phyloP scores from a whole-genome alignment of 352 stramenopile genomes.

The Phytophthora pluvialis region DNA sequence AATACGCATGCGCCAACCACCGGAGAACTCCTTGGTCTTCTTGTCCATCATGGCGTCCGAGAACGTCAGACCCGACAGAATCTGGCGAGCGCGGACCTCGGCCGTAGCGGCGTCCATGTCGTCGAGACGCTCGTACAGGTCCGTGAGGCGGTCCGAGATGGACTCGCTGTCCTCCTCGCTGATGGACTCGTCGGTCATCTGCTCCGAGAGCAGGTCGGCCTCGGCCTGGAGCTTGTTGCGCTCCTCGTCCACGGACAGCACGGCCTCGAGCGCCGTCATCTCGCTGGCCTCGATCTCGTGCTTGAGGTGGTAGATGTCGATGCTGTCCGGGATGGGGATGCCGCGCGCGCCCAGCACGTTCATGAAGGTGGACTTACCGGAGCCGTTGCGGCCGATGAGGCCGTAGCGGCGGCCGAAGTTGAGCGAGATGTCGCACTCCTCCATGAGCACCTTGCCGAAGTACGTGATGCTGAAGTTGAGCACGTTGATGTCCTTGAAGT shows the following conservation, averaged over 20 bases:
- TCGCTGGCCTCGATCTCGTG: constrained; percentile 96
- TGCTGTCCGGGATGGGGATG: constrained; percentile 94
- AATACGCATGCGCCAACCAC: constrained; percentile 97
- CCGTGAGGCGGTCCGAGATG: constrained; percentile 93
- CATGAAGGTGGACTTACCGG: constrained; percentile 97
- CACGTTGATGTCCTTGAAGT: constrained; percentile 99
- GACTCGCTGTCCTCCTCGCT: constrained; percentile 84
- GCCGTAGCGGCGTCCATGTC: constrained; percentile 95
- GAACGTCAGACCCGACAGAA: constrained; percentile 97
- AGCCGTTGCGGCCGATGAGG: constrained; percentile 96
- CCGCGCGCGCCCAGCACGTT: constrained; percentile 95
- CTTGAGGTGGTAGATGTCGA: constrained; percentile 98
- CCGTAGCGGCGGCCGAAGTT: constrained; percentile 98
- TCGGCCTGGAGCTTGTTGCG: constrained; percentile 93
- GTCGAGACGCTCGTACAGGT: constrained; percentile 96
- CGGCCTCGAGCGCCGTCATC: constrained; percentile 94
- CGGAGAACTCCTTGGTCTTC: constrained; percentile 94
- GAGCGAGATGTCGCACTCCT: constrained; percentile 96
- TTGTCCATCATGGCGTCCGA: constrained; percentile 95
- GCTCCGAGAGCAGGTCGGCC: constrained; percentile 92
- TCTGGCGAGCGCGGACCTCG: constrained; percentile 92
- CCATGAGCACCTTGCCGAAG: constrained; percentile 95
- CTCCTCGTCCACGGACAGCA: constrained; percentile 96
- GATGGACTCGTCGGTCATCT: constrained; percentile 89
- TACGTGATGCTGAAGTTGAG: constrained; percentile 97